Base-by-base conservation (phyloP, 352 stramenopile species). In the Thraustochytrium sp. region DNA sequence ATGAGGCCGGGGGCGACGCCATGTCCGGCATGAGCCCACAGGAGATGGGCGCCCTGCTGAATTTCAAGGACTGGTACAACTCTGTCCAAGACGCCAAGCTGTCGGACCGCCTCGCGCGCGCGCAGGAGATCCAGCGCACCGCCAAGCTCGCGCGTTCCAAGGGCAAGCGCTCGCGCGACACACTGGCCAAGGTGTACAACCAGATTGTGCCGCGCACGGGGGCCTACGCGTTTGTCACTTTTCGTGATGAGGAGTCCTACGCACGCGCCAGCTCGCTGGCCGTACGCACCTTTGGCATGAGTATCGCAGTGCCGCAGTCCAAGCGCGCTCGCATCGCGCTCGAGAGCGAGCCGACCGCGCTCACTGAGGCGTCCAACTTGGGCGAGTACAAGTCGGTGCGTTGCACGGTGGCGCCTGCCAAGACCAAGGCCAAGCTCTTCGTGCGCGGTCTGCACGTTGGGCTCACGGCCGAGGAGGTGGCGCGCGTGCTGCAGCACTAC, bases 181-280 rank as follows among this genome's bases (percentile, higher is more conserved):
- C 26, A 13, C 34, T 72, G 29, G 46, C 42, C 9, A 72, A 72
- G 26, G 59, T 72, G 34, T 44, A 49, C 59, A 44, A 49, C 21
- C 26, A 72, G 26, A 44, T 77, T 21, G 13, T 40, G 9, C 34
- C 65, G 18, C 16, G 49, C 23, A 62, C 40, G 9, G 65, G 65
- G 18, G 42, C 42, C 18, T 77, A 77, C 37, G 65, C 65, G 18
- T 77, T 77, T 38, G 36, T 77, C 2, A 77, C 65, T 23, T 77
- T 77, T 29, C 8, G 13, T 13, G 49, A 77, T n/a, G 49, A 77
- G 11, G 36, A 77, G 23, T 21, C 16, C 40, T 77, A 62, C 42
- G 46, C 9, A 23, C 18, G 26, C 8, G 36, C 26, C 31, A 77
- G 23, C 13, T 37, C 23, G 5, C n/a, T 26, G 2, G 21, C 65